phyloP scores from a whole-genome alignment of 2,329 filamentous ascomycete species.

The Fusarium torulosum region DNA sequence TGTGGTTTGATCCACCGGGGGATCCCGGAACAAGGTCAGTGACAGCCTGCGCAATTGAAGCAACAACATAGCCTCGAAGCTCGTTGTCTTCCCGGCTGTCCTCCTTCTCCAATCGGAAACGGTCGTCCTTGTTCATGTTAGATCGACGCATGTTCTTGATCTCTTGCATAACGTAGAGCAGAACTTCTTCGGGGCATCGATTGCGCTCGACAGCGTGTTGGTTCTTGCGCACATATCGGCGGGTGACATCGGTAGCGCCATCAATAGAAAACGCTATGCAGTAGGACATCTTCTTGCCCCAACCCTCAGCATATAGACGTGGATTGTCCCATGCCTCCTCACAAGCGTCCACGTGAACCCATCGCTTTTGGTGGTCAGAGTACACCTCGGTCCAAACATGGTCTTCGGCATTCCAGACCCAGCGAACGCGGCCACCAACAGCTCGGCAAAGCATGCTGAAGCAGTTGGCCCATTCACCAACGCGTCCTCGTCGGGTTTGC shows the following conservation, averaged over 20 bases:
- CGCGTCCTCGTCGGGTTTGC: conserved; percentile 86
- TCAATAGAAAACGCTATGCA: conserved; percentile 97
- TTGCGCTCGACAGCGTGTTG: conserved; percentile 80
- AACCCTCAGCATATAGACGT: conserved; percentile 90
- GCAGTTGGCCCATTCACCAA: conserved; percentile 98
- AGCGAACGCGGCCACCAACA: conserved; percentile 88
- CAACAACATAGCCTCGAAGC: conserved; percentile 79
- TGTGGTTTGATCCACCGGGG: conserved; percentile 44
- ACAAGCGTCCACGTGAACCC: conserved; percentile 96
- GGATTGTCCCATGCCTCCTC: conserved; percentile 97
- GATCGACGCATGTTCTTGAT: conserved; percentile 86
- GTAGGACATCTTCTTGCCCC: conserved; percentile 97
- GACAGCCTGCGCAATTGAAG: conserved; percentile 79
- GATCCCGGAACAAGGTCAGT: conserved; percentile 72
- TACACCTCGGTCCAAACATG: conserved; percentile 99
- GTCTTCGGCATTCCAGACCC: conserved; percentile 99
- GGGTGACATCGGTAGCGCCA: conserved; percentile 75
- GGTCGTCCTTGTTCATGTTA: conserved; percentile 88
- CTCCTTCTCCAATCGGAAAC: conserved; percentile 84
- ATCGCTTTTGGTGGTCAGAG: conserved; percentile 90
- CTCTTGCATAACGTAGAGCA: conserved; percentile 92
- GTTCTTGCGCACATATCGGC: conserved; percentile 77
- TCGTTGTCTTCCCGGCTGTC: conserved; percentile 81
- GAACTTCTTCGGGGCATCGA: conserved; percentile 86
- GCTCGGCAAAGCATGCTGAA: conserved; percentile 98